These are phyloP conservation scores for Neurospora sublineolata DNA, from an alignment of 495 filamentous ascomycete species.

Conservation along the genomic window DNA sequence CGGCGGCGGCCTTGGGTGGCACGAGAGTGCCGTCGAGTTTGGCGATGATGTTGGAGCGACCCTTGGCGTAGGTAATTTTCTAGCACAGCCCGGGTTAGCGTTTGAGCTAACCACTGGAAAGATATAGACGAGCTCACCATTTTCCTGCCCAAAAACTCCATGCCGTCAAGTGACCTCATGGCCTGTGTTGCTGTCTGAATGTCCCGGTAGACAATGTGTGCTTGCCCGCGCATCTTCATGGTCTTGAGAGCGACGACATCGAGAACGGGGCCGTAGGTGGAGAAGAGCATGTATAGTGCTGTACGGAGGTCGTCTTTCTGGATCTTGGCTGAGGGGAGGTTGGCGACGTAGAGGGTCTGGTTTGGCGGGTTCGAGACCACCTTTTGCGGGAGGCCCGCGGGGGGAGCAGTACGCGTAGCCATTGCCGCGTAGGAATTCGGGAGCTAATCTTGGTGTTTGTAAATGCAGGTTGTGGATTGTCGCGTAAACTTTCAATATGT, in stretches of 20 bases:
- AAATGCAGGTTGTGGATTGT: neutral
- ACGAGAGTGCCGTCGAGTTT: conserved; percentile 86
- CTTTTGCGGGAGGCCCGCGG: conserved; percentile 29
- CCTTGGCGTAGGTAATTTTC: conserved; percentile 83
- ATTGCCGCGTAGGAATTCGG: conserved; percentile 13
- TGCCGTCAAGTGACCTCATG: conserved; percentile 75
- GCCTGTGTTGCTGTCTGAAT: conserved; percentile 78
- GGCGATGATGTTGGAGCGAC: conserved; percentile 71
- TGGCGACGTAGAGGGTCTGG: conserved; percentile 70
- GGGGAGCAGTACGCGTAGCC: conserved; percentile 21
- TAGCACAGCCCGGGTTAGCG: conserved; percentile 28
- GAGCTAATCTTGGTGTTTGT: neutral
- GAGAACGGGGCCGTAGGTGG: conserved; percentile 84
- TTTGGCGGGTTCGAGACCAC: conserved; percentile 27
- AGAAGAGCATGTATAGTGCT: conserved; percentile 83
- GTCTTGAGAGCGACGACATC: conserved; percentile 89
- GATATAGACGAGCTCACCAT: conserved; percentile 48
- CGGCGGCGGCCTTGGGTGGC: conserved; percentile 42
- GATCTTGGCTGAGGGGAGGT: conserved; percentile 72
- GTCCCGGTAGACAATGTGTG: conserved; percentile 85
- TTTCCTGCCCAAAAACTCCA: conserved; percentile 75
- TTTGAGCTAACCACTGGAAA: neutral
- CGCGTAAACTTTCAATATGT: neutral
- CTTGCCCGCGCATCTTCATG: conserved; percentile 85
- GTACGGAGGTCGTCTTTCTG: conserved; percentile 73